Evolutionary conservation across 2,329 filamentous ascomycete genomes (phyloP), one percentile per base, ranked within the genome.

Genomic region (Aspergillus brasiliensis): DNA sequence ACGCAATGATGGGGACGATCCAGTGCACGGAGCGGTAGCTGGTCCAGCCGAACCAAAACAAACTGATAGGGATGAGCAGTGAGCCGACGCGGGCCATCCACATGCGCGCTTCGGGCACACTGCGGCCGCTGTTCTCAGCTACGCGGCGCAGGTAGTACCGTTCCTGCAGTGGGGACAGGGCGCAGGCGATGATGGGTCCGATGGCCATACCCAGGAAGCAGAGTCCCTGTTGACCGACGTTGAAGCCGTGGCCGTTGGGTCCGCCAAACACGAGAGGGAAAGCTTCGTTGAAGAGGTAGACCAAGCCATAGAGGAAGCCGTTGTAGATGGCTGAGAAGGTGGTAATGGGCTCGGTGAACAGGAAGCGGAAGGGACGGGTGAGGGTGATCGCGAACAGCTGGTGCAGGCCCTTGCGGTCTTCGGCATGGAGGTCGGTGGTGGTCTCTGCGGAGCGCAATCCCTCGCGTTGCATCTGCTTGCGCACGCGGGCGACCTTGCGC

Each of bases 201-300:
- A 91, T 67, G 8, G 83, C 75, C 10, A 87, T 74, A 8, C 83
- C 81, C 19, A 76, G 73, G 68, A 91, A 91, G 42, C 77, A 68
- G 83, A 88, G 91, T 2, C 70, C 68, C 31, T 68, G 78, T 58
- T 80, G 72, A 60, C 84, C 84, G 10, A 85, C 83, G 0, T 83
- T 79, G 5, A 78, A 75, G 61, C 84, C 86, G 0, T 82, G 83
- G 63, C 87, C 83, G 17, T 87, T 79, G 66, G 86, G 85, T 65
- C 82, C 84, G 71, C 87, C 88, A 66, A 88, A 86, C 2, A 92
- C 88, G 8, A 90, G 78, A 0, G 79, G 76, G 65, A 90, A 91
- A 0, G 86, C 88, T 71, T 91, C 87, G 56, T 91, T 85, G 72
- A 90, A 90, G 80, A 90, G 88, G 78, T 91, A 91, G 71, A 91